Percentiles rank a stretch among this genome's conserved stretches.
Conservation (phyloP, 1,139 yeast genomes). For the Lodderomyces orthopsilosis region DNA sequence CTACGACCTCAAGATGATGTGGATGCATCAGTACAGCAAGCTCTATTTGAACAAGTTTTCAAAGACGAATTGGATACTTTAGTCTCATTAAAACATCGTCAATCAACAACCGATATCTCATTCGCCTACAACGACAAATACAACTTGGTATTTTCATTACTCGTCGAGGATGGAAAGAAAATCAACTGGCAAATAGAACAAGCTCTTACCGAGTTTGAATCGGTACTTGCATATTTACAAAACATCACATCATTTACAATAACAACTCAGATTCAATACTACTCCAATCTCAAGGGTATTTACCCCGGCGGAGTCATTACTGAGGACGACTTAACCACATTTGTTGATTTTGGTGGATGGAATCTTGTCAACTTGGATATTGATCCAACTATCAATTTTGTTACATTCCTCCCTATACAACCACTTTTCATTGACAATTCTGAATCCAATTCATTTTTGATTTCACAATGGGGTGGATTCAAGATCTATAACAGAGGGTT, state of each 20-base stretch:
- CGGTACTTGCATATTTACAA: conserved; percentile 28
- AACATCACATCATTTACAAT: conserved; percentile 66
- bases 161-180: conserved; percentile 40
- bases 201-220: conserved; percentile 24
- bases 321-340: conserved; percentile 56
- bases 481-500: conserved; percentile 46
- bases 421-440: conserved; percentile 49
- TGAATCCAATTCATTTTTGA: conserved; percentile 62
- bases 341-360: conserved; percentile 79
- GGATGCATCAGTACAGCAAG: conserved; percentile 5
- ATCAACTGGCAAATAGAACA: conserved; percentile 40
- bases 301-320: conserved; percentile 36
- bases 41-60: conserved; percentile 38
- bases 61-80: conserved; percentile 27
- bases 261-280: conserved; percentile 77
- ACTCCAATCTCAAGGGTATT: conserved; percentile 38
- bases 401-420: conserved; percentile 58
- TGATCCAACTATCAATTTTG: conserved; percentile 67
- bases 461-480: conserved; percentile 92
- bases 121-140: conserved; percentile 60
- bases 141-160: conserved; percentile 62
- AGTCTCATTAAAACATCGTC: conserved; percentile 10
- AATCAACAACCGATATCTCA: conserved; percentile 27
- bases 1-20: conserved; percentile 1
- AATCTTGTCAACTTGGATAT: conserved; percentile 55